Percentiles rank a stretch among this genome's conserved stretches.
phyloP scores from a whole-genome alignment of 768 basidiomycete genomes.

The Suillus ampliporus region DNA sequence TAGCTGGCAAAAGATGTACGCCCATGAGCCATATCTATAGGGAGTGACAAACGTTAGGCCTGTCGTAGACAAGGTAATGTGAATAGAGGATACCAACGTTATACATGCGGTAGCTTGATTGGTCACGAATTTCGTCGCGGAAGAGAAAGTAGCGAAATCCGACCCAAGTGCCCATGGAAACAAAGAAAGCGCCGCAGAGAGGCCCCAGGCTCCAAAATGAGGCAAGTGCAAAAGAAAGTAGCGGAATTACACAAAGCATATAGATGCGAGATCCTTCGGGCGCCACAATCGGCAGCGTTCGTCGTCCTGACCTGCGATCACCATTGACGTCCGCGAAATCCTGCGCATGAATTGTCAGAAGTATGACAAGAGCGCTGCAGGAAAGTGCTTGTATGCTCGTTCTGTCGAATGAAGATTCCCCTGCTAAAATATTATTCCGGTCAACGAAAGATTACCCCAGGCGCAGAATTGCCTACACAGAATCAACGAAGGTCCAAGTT shows the following conservation, averaged over 20 bases:
- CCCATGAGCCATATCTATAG: neutral
- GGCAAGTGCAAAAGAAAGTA: constrained; percentile 18
- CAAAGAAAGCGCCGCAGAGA: constrained; percentile 10
- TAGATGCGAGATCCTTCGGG: constrained; percentile 23
- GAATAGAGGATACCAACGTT: constrained; percentile 13
- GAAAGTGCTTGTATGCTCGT: constrained; percentile 11
- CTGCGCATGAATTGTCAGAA: constrained; percentile 44
- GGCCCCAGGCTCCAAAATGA: constrained; percentile 22
- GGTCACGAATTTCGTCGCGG: constrained; percentile 16
- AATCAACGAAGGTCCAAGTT: constrained; percentile 40
- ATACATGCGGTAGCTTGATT: constrained; percentile 19
- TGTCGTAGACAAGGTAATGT: neutral
- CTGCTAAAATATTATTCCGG: neutral
- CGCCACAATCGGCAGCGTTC: constrained; percentile 35
- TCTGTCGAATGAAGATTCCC: neutral
- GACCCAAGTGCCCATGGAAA: constrained; percentile 20
- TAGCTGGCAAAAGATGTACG: neutral
- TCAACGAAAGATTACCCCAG: neutral
- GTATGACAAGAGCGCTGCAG: constrained; percentile 35
- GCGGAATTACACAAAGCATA: constrained; percentile 18
- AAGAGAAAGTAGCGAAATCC: constrained; percentile 22
- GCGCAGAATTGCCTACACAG: constrained; percentile 21
- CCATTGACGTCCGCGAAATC: constrained; percentile 41
- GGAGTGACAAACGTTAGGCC: neutral
- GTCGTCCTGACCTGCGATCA: constrained; percentile 34